Percentiles rank a stretch among this genome's conserved stretches.
phyloP scores from a whole-genome alignment of 129 eudicot species.

The Lactuca sativa region DNA sequence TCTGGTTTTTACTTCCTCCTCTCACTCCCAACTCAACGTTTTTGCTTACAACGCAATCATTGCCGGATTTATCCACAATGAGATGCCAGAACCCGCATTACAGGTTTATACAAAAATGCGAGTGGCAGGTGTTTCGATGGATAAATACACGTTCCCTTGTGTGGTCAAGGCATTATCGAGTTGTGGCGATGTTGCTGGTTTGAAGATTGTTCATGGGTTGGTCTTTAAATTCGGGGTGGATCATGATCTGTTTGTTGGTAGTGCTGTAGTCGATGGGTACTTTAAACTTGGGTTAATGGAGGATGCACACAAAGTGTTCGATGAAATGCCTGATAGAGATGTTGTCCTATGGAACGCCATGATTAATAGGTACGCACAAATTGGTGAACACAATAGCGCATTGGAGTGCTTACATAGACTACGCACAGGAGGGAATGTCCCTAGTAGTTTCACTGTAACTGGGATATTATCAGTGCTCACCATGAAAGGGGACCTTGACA shows the following conservation, averaged over 20 bases:
- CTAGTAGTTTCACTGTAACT: slow-evolving; percentile 54
- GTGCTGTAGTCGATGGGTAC: slow-evolving; percentile 64
- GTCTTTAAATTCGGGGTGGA: slow-evolving; percentile 61
- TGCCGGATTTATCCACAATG: slow-evolving; percentile 52
- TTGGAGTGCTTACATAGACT: slow-evolving; percentile 48
- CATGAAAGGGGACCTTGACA: slow-evolving; percentile 40
- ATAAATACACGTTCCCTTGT: slow-evolving; percentile 72
- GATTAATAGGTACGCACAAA: slow-evolving; percentile 67
- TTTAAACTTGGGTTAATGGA: slow-evolving; percentile 45
- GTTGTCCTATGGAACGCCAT: slow-evolving; percentile 80
- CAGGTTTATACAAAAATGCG: slow-evolving; percentile 49
- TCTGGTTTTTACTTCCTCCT: slow-evolving; percentile 36
- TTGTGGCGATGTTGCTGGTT: slow-evolving; percentile 30
- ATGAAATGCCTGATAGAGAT: slow-evolving; percentile 58
- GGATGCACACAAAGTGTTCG: slow-evolving; percentile 64
- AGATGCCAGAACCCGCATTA: slow-evolving; percentile 39
- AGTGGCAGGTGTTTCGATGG: slow-evolving; percentile 42
- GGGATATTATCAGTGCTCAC: slow-evolving; percentile 65
- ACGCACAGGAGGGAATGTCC: slow-evolving; percentile 36
- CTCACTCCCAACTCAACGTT: slow-evolving; percentile 40
- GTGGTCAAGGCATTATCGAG: slow-evolving; percentile 65
- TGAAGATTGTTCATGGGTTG: slow-evolving; percentile 62
- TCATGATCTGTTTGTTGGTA: slow-evolving; percentile 62
- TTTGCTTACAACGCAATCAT: slow-evolving; percentile 59
- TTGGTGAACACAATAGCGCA: slow-evolving; percentile 50